Evolutionary conservation across 208 protist species (phyloP).

Genomic region (Leishmania arabica): DNA sequence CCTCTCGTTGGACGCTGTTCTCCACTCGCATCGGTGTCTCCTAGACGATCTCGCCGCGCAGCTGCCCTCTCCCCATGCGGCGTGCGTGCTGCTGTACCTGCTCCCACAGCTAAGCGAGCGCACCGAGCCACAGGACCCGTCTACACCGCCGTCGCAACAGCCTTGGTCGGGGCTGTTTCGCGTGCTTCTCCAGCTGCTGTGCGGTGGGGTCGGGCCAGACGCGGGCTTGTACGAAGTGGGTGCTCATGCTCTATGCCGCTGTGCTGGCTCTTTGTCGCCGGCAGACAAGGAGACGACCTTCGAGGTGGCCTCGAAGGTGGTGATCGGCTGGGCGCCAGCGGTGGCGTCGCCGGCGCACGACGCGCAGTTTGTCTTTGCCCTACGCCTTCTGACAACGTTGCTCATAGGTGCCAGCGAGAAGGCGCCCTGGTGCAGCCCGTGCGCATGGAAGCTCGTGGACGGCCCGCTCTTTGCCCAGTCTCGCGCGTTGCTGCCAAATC

Average conservation of each 20-base stretch:
- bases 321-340: slow-evolving; percentile 3
- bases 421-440: not conserved
- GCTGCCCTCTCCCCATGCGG: slow-evolving; percentile 11
- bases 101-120: slow-evolving; percentile 12
- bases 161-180: slow-evolving; percentile 21
- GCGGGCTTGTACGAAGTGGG: slow-evolving; percentile 11
- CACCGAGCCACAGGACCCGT: not conserved
- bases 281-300: not conserved
- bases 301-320: not conserved
- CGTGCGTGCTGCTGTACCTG: slow-evolving; percentile 25
- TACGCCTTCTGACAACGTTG: slow-evolving; percentile 20
- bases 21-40: not conserved
- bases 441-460: slow-evolving; percentile 16
- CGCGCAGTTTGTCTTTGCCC: slow-evolving; percentile 3
- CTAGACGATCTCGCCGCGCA: not conserved
- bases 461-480: slow-evolving; percentile 8
- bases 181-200: slow-evolving; percentile 29
- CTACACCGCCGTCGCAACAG: not conserved
- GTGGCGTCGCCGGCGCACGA: not conserved
- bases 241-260: slow-evolving; percentile 2
- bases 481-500: not conserved
- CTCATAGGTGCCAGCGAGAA: not conserved
- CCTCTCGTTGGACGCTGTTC: slow-evolving; percentile 14
- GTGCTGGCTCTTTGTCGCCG: not conserved
- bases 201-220: not conserved